These are phyloP conservation scores for Venturia aucupariae DNA, from an alignment of 2,329 filamentous ascomycete genomes.

Conservation along the genomic window DNA sequence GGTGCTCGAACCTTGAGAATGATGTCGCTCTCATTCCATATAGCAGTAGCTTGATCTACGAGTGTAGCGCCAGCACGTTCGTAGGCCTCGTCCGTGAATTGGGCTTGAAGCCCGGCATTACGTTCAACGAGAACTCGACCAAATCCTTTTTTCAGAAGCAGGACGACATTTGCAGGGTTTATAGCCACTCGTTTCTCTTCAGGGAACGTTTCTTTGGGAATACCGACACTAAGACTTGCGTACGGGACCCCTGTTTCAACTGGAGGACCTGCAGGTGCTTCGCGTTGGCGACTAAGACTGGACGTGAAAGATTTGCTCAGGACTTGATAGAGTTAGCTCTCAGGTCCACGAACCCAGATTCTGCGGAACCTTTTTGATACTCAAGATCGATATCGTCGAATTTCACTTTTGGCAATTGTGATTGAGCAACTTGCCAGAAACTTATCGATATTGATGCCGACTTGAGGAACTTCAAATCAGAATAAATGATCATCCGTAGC, in stretches of 20 bases:
- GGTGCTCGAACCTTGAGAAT: slow-evolving; percentile 77
- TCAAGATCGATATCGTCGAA: too few relatives aligned
- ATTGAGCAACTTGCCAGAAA: not conserved
- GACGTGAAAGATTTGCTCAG: not conserved
- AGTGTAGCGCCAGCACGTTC: slow-evolving; percentile 68
- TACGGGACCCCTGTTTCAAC: slow-evolving; percentile 2
- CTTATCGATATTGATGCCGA: not conserved
- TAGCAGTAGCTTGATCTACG: slow-evolving; percentile 51
- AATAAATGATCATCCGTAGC: not conserved
- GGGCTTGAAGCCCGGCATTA: slow-evolving; percentile 67
- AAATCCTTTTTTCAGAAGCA: slow-evolving; percentile 81
- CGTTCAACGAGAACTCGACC: slow-evolving; percentile 67
- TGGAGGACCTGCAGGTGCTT: not conserved
- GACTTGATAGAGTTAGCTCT: too few relatives aligned
- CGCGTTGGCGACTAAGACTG: not conserved
- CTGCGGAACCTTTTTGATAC: too few relatives aligned
- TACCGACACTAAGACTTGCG: slow-evolving; percentile 61
- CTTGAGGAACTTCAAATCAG: not conserved
- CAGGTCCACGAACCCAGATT: too few relatives aligned
- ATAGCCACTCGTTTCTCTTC: slow-evolving; percentile 77
- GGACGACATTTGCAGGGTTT: slow-evolving; percentile 71
- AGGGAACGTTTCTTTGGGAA: slow-evolving; percentile 69
- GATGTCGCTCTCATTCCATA: slow-evolving; percentile 70
- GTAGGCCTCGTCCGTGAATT: slow-evolving; percentile 71
- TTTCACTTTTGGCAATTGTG: not conserved